Conservation (phyloP, 2,329 filamentous ascomycete genomes). For the Samsoniella hepiali region DNA sequence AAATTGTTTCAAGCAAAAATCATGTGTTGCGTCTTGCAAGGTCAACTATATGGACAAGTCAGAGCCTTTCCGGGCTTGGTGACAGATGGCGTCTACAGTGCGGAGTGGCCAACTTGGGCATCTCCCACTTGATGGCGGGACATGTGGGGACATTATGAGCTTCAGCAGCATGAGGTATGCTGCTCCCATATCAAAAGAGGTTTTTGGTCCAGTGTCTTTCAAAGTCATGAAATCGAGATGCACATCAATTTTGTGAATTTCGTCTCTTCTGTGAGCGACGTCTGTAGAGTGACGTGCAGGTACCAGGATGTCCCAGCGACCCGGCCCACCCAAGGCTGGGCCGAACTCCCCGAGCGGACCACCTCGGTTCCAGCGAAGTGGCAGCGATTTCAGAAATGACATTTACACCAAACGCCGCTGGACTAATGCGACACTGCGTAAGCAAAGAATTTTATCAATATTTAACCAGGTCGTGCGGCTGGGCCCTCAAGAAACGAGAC, state of each 20-base stretch:
- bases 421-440: neutral
- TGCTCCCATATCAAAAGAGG: neutral
- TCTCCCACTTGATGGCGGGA: neutral
- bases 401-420: neutral
- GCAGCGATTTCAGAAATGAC: neutral
- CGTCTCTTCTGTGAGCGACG: neutral
- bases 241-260: neutral
- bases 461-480: no score
- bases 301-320: neutral
- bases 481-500: neutral
- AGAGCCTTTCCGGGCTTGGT: neutral
- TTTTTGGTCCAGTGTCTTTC: neutral
- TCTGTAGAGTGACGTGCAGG: neutral
- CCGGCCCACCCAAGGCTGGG: neutral
- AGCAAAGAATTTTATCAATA: neutral
- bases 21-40: neutral
- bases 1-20: neutral
- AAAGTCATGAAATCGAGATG: no score
- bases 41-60: neutral
- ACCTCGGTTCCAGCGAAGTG: neutral
- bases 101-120: conserved; percentile 10
- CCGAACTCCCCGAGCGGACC: neutral
- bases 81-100: neutral
- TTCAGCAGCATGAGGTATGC: neutral
- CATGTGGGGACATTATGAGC: neutral